These are phyloP conservation scores for Yamadazyma oceani DNA, from an alignment of 1,139 yeast genomes.

Conservation along the genomic window DNA sequence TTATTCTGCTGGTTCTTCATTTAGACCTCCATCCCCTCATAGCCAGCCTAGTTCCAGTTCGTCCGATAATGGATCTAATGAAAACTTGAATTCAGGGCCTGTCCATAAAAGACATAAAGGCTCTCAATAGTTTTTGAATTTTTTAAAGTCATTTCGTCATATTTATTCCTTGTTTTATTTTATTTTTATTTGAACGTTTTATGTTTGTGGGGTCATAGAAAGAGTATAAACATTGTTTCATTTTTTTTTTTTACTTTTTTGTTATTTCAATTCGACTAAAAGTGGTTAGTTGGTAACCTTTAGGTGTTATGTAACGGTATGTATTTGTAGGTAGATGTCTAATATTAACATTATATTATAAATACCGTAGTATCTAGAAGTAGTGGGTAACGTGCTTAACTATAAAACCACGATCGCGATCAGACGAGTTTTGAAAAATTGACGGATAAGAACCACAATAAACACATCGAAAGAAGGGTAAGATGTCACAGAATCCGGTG, in stretches of 20 bases:
- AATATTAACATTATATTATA: too few species aligned
- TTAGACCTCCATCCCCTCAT: conserved; percentile 4
- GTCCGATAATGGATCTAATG: conserved; percentile 2
- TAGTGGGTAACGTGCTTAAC: too few species aligned
- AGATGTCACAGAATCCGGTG: conserved; percentile 31
- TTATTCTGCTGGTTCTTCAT: conserved; percentile 1
- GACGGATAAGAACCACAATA: background rate
- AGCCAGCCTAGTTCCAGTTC: conserved; percentile 12
- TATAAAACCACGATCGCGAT: too few species aligned
- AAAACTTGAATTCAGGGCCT: background rate
- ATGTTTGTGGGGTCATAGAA: too few species aligned
- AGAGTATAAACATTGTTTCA: too few species aligned
- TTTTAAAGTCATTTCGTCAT: background rate
- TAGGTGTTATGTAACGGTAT: too few species aligned
- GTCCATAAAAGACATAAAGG: background rate
- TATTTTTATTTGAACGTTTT: background rate
- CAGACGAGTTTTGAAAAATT: too few species aligned
- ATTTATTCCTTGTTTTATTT: background rate
- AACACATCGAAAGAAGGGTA: background rate
- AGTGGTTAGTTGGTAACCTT: too few species aligned
- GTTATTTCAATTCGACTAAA: too few species aligned
- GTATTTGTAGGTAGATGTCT: too few species aligned
- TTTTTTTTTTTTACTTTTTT: too few species aligned
- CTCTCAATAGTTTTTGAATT: background rate
- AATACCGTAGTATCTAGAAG: too few species aligned